These are phyloP conservation scores for Globisporangium yorkense DNA, from an alignment of 352 stramenopile genomes.

Conservation along the genomic window DNA sequence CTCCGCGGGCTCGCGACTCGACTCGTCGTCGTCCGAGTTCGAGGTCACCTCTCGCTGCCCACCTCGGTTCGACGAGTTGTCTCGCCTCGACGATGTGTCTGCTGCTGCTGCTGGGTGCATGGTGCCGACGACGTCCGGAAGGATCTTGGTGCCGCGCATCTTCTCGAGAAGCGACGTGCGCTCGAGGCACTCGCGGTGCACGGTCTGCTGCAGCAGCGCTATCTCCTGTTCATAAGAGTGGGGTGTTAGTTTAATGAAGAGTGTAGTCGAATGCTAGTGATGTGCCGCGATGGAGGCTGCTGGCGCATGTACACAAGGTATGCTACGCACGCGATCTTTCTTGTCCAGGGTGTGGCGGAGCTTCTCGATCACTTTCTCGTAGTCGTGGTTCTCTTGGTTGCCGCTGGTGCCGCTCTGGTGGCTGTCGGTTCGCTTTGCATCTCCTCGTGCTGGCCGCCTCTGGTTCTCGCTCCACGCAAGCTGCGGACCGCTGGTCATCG, in stretches of 20 bases:
- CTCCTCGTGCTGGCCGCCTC: not conserved
- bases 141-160: slow-evolving; percentile 60
- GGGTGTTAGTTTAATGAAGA: not conserved
- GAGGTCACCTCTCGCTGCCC: slow-evolving; percentile 5
- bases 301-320: not conserved
- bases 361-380: slow-evolving; percentile 35
- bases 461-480: slow-evolving; percentile 8
- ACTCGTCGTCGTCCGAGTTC: slow-evolving; percentile 21
- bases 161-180: slow-evolving; percentile 70
- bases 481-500: not conserved
- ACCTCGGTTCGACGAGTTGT: not conserved
- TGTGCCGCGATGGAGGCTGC: not conserved
- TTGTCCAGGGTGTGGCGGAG: slow-evolving; percentile 34
- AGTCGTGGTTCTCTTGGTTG: slow-evolving; percentile 45
- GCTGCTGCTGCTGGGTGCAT: not conserved
- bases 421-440: not conserved
- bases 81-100: not conserved
- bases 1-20: slow-evolving; percentile 7
- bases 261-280: not conserved
- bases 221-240: slow-evolving; percentile 45
- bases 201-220: slow-evolving; percentile 62
- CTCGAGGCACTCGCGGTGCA: slow-evolving; percentile 80
- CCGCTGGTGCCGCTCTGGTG: not conserved
- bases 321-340: slow-evolving; percentile 38
- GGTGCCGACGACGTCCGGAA: slow-evolving; percentile 36